phyloP scores from a whole-genome alignment of 805 yeast genomes.

The Candida koratica region DNA sequence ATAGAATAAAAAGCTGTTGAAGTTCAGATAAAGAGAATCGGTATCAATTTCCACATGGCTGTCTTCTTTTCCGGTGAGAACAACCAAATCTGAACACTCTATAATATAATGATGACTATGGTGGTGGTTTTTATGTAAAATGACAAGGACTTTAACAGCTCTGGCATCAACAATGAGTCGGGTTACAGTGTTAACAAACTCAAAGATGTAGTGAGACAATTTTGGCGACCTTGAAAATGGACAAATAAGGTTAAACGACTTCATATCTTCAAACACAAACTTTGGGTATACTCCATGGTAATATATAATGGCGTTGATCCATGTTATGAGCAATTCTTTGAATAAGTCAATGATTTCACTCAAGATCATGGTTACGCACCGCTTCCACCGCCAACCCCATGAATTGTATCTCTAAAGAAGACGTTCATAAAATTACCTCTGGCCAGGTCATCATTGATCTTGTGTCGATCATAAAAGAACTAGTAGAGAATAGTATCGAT shows the following conservation, averaged over 20 bases:
- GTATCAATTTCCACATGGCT: constrained; percentile 17
- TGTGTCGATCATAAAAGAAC: constrained; percentile 74
- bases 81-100: constrained; percentile 28
- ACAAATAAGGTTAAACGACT: constrained; percentile 42
- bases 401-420: constrained; percentile 24
- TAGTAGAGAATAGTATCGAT: constrained; percentile 84
- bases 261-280: constrained; percentile 42
- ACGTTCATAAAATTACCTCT: constrained; percentile 76
- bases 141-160: constrained; percentile 32
- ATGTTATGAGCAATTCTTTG: constrained; percentile 47
- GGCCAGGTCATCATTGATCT: constrained; percentile 90
- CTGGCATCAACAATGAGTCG: constrained; percentile 14
- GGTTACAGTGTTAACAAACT: constrained; percentile 23
- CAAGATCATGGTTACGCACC: constrained; percentile 3
- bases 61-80: constrained; percentile 15
- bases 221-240: constrained; percentile 45
- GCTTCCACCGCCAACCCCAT: neutral
- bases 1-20: constrained; percentile 21
- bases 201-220: constrained; percentile 41
- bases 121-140: constrained; percentile 29
- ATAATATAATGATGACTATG: constrained; percentile 39
- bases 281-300: constrained; percentile 50
- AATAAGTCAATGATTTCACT: constrained; percentile 19
- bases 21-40: constrained; percentile 11
- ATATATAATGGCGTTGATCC: constrained; percentile 54